Conservation (phyloP, 2,329 filamentous ascomycete genomes). For the Pseudopithomyces maydicus region DNA sequence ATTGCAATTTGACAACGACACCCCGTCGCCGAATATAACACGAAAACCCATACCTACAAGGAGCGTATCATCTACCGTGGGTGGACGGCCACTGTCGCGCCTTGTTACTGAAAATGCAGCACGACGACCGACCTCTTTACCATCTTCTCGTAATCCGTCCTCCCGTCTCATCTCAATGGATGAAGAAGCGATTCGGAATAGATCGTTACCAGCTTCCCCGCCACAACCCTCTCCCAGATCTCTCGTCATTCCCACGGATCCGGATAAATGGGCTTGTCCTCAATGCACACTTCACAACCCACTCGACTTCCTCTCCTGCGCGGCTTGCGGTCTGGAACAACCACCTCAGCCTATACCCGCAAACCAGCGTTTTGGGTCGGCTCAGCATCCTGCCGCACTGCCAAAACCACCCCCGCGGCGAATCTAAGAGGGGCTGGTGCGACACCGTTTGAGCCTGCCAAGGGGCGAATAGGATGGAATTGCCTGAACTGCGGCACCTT, state of each 20-base stretch:
- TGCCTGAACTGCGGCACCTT: conserved; percentile 64
- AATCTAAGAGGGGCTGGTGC: conserved; percentile 33
- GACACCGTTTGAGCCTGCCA: conserved; percentile 49
- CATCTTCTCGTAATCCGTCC: conserved; percentile 15
- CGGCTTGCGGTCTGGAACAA: conserved; percentile 63
- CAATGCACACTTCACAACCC: conserved; percentile 68
- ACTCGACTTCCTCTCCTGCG: conserved; percentile 63
- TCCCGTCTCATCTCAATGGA: conserved; percentile 35
- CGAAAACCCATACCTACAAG: conserved; percentile 14
- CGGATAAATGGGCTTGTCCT: conserved; percentile 61
- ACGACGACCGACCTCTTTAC: conserved; percentile 7
- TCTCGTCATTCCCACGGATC: conserved; percentile 28
- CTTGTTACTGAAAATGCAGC: conserved; percentile 23
- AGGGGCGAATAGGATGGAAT: conserved; percentile 62
- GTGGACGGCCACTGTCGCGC: conserved; percentile 40
- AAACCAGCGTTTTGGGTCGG: conserved; percentile 34
- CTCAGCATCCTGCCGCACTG: conserved; percentile 27
- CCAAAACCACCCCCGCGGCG: conserved; percentile 39
- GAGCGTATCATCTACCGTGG: conserved; percentile 21
- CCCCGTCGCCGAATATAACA: conserved; percentile 23
- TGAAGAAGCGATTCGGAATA: conserved; percentile 31
- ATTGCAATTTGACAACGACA: conserved; percentile 52
- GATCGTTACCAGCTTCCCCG: conserved; percentile 36
- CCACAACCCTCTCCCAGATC: conserved; percentile 30
- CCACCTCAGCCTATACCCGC: conserved; percentile 49